Evolutionary conservation across 257 asterid species (phyloP).

Genomic region (Fraxinus quadrangulata): DNA sequence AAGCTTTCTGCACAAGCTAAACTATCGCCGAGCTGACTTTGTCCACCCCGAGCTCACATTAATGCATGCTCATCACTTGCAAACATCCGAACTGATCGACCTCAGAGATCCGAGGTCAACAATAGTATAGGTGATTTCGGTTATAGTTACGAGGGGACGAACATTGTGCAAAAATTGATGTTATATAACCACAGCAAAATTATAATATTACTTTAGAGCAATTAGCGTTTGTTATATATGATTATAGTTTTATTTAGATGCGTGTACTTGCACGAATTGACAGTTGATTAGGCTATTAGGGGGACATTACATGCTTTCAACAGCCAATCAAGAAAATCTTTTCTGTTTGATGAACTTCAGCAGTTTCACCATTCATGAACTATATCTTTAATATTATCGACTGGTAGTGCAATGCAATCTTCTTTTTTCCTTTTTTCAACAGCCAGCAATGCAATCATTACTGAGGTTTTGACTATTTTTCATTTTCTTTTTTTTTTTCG

Average conservation of each 20-base stretch:
- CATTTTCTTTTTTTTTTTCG: neutral
- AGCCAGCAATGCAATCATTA: neutral
- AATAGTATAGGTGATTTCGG: neutral
- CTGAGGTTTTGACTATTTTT: slow-evolving; percentile 14
- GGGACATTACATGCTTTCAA: neutral
- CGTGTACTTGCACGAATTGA: neutral
- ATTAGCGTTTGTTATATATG: neutral
- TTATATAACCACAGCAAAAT: neutral
- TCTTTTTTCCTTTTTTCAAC: neutral
- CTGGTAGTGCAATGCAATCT: too few species aligned
- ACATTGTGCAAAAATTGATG: neutral
- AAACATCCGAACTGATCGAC: too few species aligned
- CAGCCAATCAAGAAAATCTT: neutral
- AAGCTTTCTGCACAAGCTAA: too few species aligned
- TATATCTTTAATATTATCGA: neutral
- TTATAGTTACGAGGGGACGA: neutral
- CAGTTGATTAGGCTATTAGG: neutral
- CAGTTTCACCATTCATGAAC: neutral
- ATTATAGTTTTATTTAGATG: neutral
- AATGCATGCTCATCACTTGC: too few species aligned
- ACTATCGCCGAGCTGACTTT: too few species aligned
- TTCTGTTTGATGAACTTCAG: neutral
- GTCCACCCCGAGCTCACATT: too few species aligned
- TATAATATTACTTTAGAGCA: neutral
- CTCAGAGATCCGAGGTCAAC: too few species aligned